Percentiles rank a stretch among this genome's conserved stretches.
Evolutionary conservation across 345 rosid genomes (phyloP).

Genomic region (Litchi chinensis): DNA sequence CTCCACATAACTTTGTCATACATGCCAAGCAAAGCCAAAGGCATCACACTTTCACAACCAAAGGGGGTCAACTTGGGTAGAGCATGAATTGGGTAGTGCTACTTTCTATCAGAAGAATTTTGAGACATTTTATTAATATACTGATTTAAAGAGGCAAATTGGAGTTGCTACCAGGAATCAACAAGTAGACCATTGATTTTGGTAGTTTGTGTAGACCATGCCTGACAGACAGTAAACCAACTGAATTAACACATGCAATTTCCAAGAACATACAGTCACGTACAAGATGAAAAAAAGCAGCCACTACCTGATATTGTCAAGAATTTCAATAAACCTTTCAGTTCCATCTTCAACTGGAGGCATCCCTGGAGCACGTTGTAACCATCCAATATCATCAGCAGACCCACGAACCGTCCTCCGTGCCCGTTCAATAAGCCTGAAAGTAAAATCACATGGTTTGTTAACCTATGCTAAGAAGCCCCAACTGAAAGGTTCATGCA

Average conservation of each 20-base stretch:
- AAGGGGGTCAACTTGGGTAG: background rate
- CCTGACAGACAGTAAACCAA: constrained; percentile 48
- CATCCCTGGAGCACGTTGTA: constrained; percentile 65
- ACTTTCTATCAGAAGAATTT: background rate
- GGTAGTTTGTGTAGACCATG: constrained; percentile 94
- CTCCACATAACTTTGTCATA: background rate
- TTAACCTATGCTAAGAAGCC: background rate
- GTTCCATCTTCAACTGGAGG: constrained; percentile 95
- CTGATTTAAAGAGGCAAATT: constrained; percentile 7
- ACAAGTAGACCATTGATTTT: constrained; percentile 74
- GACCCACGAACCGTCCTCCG: constrained; percentile 94
- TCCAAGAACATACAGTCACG: constrained; percentile 18
- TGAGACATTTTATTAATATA: background rate
- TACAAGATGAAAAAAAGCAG: constrained; percentile 24
- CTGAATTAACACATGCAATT: constrained; percentile 29
- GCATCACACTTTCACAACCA: background rate
- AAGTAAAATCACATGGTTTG: constrained; percentile 10
- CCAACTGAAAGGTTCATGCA: background rate
- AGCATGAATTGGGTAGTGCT: background rate
- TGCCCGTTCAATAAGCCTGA: constrained; percentile 87
- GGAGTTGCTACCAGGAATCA: constrained; percentile 81
- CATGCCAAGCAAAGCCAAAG: background rate
- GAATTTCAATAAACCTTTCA: constrained; percentile 67
- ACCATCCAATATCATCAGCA: constrained; percentile 97
- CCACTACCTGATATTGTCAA: constrained; percentile 75